These are phyloP conservation scores for Mortierella alpina DNA, from an alignment of 192 early-diverging fungal genomes.

Conservation along the genomic window DNA sequence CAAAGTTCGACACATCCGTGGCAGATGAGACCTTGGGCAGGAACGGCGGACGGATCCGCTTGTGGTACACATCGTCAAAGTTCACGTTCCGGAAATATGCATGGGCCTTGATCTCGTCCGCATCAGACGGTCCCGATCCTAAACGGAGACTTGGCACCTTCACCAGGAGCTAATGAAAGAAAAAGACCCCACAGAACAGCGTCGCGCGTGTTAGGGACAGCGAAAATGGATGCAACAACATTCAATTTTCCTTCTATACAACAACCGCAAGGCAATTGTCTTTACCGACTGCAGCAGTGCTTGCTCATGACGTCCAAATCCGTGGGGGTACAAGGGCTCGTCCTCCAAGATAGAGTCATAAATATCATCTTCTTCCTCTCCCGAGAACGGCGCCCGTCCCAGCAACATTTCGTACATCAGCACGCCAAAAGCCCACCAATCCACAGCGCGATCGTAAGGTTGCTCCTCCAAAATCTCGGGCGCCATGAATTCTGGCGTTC, in stretches of 20 bases:
- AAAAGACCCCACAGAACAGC: not conserved
- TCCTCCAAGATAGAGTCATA: conserved; percentile 97
- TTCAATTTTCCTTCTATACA: too few relatives aligned
- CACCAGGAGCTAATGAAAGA: conserved; percentile 55
- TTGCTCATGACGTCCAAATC: conserved; percentile 57
- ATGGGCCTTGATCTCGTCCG: conserved; percentile 79
- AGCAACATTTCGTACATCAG: conserved; percentile 92
- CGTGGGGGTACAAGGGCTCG: conserved; percentile 88
- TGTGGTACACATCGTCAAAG: conserved; percentile 83
- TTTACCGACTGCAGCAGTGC: conserved; percentile 62
- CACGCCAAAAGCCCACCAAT: conserved; percentile 98
- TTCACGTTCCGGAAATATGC: conserved; percentile 80
- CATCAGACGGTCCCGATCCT: conserved; percentile 67
- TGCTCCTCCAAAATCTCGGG: conserved; percentile 97
- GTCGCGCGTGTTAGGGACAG: not conserved
- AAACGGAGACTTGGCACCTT: conserved; percentile 71
- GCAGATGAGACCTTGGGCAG: conserved; percentile 68
- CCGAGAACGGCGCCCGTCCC: conserved; percentile 92
- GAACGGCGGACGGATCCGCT: conserved; percentile 74
- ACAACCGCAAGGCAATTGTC: not conserved
- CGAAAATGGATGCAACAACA: not conserved
- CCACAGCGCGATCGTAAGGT: conserved; percentile 93
- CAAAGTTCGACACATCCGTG: conserved; percentile 70
- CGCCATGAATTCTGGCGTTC: conserved; percentile 99
- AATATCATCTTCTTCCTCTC: conserved; percentile 98